phyloP scores from a whole-genome alignment of 1,284 basidiomycete genomes.

The Cryptococcus jaspeensis region DNA sequence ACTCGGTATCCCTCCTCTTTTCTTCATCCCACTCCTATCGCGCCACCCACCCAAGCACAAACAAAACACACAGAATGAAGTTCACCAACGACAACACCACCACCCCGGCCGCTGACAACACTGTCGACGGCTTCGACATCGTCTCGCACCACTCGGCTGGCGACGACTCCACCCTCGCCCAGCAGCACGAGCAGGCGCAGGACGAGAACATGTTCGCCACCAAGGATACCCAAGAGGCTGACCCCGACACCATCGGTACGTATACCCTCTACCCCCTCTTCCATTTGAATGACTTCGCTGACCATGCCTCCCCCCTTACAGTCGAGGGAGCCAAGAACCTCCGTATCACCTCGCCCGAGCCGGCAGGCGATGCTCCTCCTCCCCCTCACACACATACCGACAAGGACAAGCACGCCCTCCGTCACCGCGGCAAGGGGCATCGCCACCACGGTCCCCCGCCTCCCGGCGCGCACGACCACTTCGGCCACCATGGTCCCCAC shows the following conservation, averaged over 20 bases:
- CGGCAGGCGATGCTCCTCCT: too few relatives aligned
- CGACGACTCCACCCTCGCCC: neutral
- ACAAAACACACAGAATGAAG: neutral
- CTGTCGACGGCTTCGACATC: neutral
- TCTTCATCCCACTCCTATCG: neutral
- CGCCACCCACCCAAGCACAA: neutral
- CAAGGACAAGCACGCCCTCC: too few relatives aligned
- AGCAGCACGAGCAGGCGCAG: too few relatives aligned
- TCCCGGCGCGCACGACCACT: too few relatives aligned
- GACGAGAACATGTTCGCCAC: neutral
- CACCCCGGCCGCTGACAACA: neutral
- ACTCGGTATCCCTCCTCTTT: neutral
- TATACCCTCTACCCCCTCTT: neutral
- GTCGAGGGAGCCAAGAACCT: neutral
- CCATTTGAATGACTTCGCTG: neutral
- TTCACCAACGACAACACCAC: neutral
- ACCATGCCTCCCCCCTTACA: neutral
- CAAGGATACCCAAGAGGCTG: neutral
- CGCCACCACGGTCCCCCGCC: too few relatives aligned
- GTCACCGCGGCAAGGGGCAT: too few relatives aligned
- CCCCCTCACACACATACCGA: too few relatives aligned
- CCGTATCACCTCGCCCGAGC: neutral
- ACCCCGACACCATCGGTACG: slow-evolving; percentile 1
- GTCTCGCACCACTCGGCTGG: neutral
- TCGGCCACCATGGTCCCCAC: too few relatives aligned